Percentiles rank a stretch among this genome's conserved stretches.
Conservation (phyloP, 2,329 filamentous ascomycete species). For the Lecanicillium sp. region DNA sequence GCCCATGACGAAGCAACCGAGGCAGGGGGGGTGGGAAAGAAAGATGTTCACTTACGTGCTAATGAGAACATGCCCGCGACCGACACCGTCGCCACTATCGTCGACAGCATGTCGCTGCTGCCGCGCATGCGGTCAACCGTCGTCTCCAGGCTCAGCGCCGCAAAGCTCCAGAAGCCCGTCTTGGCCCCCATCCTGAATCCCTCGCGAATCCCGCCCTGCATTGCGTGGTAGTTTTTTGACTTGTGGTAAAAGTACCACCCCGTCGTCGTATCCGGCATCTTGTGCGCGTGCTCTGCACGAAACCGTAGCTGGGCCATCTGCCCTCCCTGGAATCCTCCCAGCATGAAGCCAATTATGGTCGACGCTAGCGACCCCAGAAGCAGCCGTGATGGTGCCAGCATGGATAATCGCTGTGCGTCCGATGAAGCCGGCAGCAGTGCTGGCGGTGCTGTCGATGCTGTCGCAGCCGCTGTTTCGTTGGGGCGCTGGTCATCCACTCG, state of each 20-base stretch:
- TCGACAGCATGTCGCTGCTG: slow-evolving; percentile 71
- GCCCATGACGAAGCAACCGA: background rate
- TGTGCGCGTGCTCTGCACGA: slow-evolving; percentile 92
- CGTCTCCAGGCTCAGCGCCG: slow-evolving; percentile 79
- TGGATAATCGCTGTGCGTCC: slow-evolving; percentile 45
- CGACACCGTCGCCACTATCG: slow-evolving; percentile 73
- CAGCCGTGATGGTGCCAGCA: slow-evolving; percentile 60
- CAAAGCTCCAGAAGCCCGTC: slow-evolving; percentile 64
- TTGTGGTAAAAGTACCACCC: slow-evolving; percentile 99
- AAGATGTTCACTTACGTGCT: slow-evolving; percentile 57
- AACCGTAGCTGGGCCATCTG: slow-evolving; percentile 74
- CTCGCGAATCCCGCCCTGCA: slow-evolving; percentile 70
- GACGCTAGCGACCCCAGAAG: slow-evolving; percentile 57
- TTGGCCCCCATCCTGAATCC: slow-evolving; percentile 68
- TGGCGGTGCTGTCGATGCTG: background rate
- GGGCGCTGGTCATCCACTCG: background rate
- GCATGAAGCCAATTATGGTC: slow-evolving; percentile 60
- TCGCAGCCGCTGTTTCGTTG: background rate
- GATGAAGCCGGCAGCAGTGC: slow-evolving; percentile 7
- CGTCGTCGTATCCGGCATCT: slow-evolving; percentile 71
- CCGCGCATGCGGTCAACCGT: slow-evolving; percentile 70
- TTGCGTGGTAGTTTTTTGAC: slow-evolving; percentile 87
- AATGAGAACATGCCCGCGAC: slow-evolving; percentile 83
- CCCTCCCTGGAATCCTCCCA: slow-evolving; percentile 68
- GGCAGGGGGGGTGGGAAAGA: slow-evolving; percentile 1